Percentiles rank a stretch among this genome's conserved stretches.
phyloP scores from a whole-genome alignment of 2,329 filamentous ascomycete species.

The Ascomycota sp. region DNA sequence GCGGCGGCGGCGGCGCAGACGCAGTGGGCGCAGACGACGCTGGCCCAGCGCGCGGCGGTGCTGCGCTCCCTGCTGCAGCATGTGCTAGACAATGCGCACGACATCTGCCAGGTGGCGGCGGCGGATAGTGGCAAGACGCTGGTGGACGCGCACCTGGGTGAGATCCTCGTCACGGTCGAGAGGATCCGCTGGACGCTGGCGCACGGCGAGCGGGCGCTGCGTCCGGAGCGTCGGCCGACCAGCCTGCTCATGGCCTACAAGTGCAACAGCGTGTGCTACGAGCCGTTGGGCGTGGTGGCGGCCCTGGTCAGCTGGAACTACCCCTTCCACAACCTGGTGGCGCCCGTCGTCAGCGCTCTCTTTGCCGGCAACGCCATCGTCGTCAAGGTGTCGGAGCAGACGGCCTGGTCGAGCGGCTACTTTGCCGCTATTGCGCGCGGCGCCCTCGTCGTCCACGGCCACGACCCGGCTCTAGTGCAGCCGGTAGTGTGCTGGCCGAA shows the following conservation, averaged over 20 bases:
- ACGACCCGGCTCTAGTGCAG: slow-evolving; percentile 67
- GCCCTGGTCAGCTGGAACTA: slow-evolving; percentile 97
- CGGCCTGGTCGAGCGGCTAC: slow-evolving; percentile 76
- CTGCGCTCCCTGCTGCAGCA: slow-evolving; percentile 64
- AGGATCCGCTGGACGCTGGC: slow-evolving; percentile 87
- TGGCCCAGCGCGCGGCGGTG: slow-evolving; percentile 57
- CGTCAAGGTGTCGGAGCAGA: slow-evolving; percentile 88
- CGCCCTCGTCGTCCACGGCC: slow-evolving; percentile 64
- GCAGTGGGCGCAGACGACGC: slow-evolving; percentile 59
- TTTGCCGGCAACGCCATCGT: slow-evolving; percentile 85
- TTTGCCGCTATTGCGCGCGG: slow-evolving; percentile 61
- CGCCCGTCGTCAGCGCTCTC: slow-evolving; percentile 72
- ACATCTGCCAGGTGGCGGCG: slow-evolving; percentile 68
- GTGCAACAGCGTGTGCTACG: slow-evolving; percentile 72
- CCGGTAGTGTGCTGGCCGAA: slow-evolving; percentile 74
- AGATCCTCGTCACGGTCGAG: slow-evolving; percentile 84
- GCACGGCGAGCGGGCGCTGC: slow-evolving; percentile 69
- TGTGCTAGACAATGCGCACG: slow-evolving; percentile 72
- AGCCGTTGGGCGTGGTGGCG: slow-evolving; percentile 80
- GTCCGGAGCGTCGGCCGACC: slow-evolving; percentile 53
- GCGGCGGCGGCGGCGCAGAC: slow-evolving; percentile 55
- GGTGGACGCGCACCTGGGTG: slow-evolving; percentile 81
- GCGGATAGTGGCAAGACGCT: slow-evolving; percentile 92
- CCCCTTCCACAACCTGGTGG: slow-evolving; percentile 85
- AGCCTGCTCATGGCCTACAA: slow-evolving; percentile 94